A percentile compares a stretch with the other conserved stretches of the same genome.
phyloP scores from a whole-genome alignment of 108 stramenopile genomes.

The Pseudonitzschia multistriata region DNA sequence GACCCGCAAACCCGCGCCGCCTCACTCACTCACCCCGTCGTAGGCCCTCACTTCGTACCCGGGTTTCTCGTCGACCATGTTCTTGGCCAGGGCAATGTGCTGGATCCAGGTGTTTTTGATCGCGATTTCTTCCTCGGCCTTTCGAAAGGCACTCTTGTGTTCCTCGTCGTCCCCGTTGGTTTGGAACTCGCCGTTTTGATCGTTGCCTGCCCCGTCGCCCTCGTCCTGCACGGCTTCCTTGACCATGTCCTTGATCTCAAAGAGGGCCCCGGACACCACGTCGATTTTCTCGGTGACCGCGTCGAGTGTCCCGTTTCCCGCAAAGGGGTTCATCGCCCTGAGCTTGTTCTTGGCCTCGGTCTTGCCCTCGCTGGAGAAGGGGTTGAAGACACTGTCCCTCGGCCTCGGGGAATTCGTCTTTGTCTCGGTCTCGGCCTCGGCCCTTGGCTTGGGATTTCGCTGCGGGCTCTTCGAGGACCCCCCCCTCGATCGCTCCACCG shows the following conservation, averaged over 20 bases:
- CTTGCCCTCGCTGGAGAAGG: not conserved
- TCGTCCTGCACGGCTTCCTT: not conserved
- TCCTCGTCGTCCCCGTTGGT: not conserved
- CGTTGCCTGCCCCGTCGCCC: not conserved
- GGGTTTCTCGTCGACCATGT: constrained; percentile 30
- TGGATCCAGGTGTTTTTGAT: constrained; percentile 23
- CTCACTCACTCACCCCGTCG: constrained; percentile 30
- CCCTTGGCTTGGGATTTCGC: not conserved
- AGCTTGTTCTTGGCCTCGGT: not conserved
- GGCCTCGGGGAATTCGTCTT: not conserved
- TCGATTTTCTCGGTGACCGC: not conserved
- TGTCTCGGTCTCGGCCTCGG: not conserved
- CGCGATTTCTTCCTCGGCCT: constrained; percentile 19
- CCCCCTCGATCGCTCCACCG: not conserved
- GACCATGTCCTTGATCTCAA: not conserved
- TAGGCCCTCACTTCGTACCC: constrained; percentile 34
- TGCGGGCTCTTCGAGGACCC: not conserved
- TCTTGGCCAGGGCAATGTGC: constrained; percentile 25
- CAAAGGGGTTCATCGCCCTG: not conserved
- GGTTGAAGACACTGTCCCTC: not conserved
- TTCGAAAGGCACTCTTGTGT: not conserved
- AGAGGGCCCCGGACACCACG: not conserved
- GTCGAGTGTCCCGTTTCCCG: not conserved
- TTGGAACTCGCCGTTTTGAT: no score
- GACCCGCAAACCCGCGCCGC: no score